These are phyloP conservation scores for Hypomyces perniciosus DNA, from an alignment of 2,329 filamentous ascomycete genomes.

Conservation along the genomic window DNA sequence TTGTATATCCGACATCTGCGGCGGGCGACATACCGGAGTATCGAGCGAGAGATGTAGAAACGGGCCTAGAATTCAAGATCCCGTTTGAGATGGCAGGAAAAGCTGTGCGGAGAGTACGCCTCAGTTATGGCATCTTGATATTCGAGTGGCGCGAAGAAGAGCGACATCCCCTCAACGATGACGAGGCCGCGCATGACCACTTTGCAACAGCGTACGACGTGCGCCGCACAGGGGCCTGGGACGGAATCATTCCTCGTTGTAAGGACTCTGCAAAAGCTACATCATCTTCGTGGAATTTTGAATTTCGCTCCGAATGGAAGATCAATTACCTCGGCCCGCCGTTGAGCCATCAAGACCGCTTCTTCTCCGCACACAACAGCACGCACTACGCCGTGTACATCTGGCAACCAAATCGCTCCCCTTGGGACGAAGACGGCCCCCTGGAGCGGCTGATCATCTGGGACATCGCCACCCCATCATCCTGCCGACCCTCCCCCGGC, in stretches of 20 bases:
- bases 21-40: conserved; percentile 23
- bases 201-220: conserved; percentile 56
- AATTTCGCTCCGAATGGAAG: conserved; percentile 54
- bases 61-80: conserved; percentile 35
- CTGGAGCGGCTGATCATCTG: conserved; percentile 54
- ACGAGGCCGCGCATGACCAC: conserved; percentile 48
- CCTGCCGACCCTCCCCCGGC: conserved; percentile 46
- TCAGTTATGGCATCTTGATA: conserved; percentile 49
- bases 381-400: conserved; percentile 57
- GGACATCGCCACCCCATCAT: conserved; percentile 47
- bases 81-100: conserved; percentile 46
- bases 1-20: conserved; percentile 43
- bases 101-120: conserved; percentile 48
- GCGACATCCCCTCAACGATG: conserved; percentile 46
- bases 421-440: conserved; percentile 50
- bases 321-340: conserved; percentile 53
- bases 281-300: conserved; percentile 33
- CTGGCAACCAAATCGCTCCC: conserved; percentile 53
- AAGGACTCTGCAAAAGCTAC: background rate
- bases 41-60: conserved; percentile 46
- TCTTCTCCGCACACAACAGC: conserved; percentile 54
- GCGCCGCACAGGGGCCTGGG: background rate
- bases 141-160: conserved; percentile 57
- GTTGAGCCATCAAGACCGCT: conserved; percentile 50
- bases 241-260: conserved; percentile 1